Evolutionary conservation across 805 yeast species (phyloP), one percentile per base, ranked within the genome.

Genomic region (Blastobotrys terrestris): DNA sequence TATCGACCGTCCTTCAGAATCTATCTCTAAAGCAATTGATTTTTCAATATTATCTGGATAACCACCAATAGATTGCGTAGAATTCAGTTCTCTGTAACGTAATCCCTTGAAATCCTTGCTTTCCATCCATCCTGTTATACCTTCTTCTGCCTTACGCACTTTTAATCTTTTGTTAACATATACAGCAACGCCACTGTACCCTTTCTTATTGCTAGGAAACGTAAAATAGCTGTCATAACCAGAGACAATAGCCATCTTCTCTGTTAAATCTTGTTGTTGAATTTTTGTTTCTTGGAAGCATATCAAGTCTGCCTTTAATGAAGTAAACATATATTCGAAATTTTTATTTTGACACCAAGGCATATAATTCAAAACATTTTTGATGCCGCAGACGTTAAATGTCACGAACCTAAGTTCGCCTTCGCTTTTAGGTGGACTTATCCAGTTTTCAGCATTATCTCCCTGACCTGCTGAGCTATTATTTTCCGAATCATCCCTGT

Each of bases 101-200:
- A 48, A 21, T 43, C 57, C 55, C 42, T 48, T 49, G 45, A 42
- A 35, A 48, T 57, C 59, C 21, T 55, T 53, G 48, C 57, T 50
- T 42, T 57, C 53, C 26, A 81, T 63, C 55, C 71, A 69, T 0
- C 98, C 99, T 0, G 97, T 85, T 5, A 94, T 72, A 0, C 99
- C 99, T 67, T 92, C 96, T 64, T 94, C 98, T 0, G 91, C 97
- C 57, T 78, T 80, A 2, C 77, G 49, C 0, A 89, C 88, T 1
- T 74, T 69, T 21, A 90, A 63, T 1, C 75, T 64, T 21, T 84
- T 86, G 8, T 66, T 67, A 0, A 67, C 69, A 68, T 87, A 92
- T 2, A 92, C 78, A 0, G 91, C 95, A 1, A 92, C 97, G 0
- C 99, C 99, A 52, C 92, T 80, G 65, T 94, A 94, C 0, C 98